Evolutionary conservation across 2,329 filamentous ascomycete genomes (phyloP), one percentile per base, ranked within the genome.

Genomic region (Sclerotinia subarctica): DNA sequence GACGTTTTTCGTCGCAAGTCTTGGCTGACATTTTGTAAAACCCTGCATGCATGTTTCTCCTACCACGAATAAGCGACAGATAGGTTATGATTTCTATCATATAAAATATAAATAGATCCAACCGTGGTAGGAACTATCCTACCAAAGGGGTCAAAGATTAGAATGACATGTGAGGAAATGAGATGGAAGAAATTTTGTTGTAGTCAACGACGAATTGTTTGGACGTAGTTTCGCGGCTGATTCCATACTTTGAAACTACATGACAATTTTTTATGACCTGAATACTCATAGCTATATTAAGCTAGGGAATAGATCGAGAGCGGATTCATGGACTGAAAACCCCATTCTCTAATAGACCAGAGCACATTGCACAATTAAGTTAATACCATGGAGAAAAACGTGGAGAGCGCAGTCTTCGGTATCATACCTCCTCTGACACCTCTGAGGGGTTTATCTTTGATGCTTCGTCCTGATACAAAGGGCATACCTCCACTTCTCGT

Each of bases 401-500:
- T 24, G 63, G 13, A 65, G 63, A 26, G 19, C 52, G n/a, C 38
- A 58, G 42, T n/a, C 42, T 47, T 47, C 63, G 15, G 17, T 65
- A 38, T 65, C 53, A 58, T 47, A 35, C 26, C 21, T 49, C 52
- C 24, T 58, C 19, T 47, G 38, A 38, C 21, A 49, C 52, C 21
- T 58, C 38, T 35, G 38, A 47, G 26, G 29, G 17, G 29, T 62
- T 56, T n/a, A 57, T 51, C 13, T 52, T 51, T 42, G 19, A 29
- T 26, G 35, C 64, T 51, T 62, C 64, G 7, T 67, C 52, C 17
- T 62, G 44, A 64, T 78, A 77, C 69, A 78, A 68, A 19, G 69
- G 69, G 57, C 62, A 70, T 6, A 64, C 68, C 68, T 76, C 72
- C 11, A 76, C 76, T 63, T 78, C 76, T 35, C 70, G 66, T n/a